phyloP scores from a whole-genome alignment of 495 filamentous ascomycete species.

The Aspergillus biplanus region DNA sequence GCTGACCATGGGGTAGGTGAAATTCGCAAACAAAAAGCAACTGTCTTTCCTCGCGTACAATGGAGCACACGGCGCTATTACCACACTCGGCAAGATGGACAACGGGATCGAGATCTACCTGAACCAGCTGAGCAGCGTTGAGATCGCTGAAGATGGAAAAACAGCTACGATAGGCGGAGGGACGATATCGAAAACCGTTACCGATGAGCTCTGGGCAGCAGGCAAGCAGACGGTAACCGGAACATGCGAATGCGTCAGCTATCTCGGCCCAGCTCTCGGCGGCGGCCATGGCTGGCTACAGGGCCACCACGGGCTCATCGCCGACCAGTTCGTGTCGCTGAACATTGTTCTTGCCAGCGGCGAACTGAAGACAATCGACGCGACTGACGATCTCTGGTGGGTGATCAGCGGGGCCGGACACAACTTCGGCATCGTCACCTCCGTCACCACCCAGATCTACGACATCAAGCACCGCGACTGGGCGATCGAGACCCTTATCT shows the following conservation, averaged over 20 bases:
- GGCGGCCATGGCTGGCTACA: constrained; percentile 65
- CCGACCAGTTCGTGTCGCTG: constrained; percentile 58
- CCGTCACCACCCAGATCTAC: constrained; percentile 51
- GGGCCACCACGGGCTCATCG: constrained; percentile 62
- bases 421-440: constrained; percentile 65
- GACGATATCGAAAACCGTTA: constrained; percentile 35
- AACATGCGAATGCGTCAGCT: constrained; percentile 57
- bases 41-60: constrained; percentile 56
- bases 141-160: constrained; percentile 44
- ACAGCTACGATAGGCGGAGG: constrained; percentile 58
- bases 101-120: constrained; percentile 55
- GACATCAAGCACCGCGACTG: constrained; percentile 43
- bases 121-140: constrained; percentile 42
- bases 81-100: constrained; percentile 45
- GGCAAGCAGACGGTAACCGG: constrained; percentile 50
- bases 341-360: constrained; percentile 63
- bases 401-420: constrained; percentile 62
- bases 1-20: constrained; percentile 32
- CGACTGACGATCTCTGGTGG: constrained; percentile 56
- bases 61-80: constrained; percentile 49
- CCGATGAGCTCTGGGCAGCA: constrained; percentile 34
- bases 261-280: constrained; percentile 60
- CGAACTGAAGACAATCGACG: constrained; percentile 35
- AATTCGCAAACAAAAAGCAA: constrained; percentile 45
- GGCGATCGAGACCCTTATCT: constrained; percentile 49